Base-by-base conservation (phyloP, 1,284 basidiomycete genomes). In the Moniliophthora roreri region DNA sequence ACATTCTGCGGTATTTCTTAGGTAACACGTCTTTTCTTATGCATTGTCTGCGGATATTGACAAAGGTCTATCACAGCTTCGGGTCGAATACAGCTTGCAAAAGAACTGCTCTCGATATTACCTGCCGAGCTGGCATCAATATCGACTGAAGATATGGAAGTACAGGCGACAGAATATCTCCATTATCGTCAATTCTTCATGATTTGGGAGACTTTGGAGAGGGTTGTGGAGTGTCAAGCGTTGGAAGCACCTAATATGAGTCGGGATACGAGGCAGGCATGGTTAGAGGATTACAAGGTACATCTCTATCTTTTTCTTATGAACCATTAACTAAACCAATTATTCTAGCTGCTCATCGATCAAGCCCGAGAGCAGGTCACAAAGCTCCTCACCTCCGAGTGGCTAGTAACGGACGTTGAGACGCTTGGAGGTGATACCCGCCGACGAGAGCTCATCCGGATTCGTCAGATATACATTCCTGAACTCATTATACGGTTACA, bases 401-500 rank as follows among this genome's bases (percentile, higher is more conserved):
- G 89, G 89, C 73, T 91, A 57, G 73, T 85, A 15, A 70, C 77
- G 2, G 82, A 85, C 54, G 73, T 72, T 11, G 77, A 79, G 20
- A 66, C 67, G 13, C 62, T 60, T 10, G 64, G 66, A 80, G 82
- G 74, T 45, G 80, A 87, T 49, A 79, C 78, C 10, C 77, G 91
- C 11, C 72, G 75, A 18, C 74, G 75, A 23, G 93, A 97, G 60
- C 80, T 97, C 48, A 72, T 79, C 2, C 81, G 89, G 20, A 91
- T 98, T 53, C 83, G 95, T 28, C 87, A 93, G 61, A 87, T 95
- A 35, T 96, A 91, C 69, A 78, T 98, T 16, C 96, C 95, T 0
- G 94, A 98, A 66, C 79, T 98, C 36, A 84, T 98, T 58, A 78
- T 98, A 56, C 85, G 92, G 18, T 73, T 98, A 15, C 95, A 98